Base-by-base conservation (phyloP, 352 stramenopile genomes). In the Pythium phragmitis region DNA sequence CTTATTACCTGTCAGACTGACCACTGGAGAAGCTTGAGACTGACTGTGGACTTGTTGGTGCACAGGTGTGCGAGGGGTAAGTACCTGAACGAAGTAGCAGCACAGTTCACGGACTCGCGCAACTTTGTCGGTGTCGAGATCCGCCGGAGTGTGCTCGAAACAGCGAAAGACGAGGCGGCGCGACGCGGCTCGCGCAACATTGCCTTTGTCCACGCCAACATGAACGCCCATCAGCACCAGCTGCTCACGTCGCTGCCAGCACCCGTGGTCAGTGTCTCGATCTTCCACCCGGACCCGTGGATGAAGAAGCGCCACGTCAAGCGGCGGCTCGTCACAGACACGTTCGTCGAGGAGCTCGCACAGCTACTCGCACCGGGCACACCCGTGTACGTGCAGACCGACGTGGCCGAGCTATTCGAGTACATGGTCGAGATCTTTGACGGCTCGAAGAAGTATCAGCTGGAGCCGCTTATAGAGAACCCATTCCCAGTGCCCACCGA, bases 281-380 rank as follows among this genome's bases (percentile, higher is more conserved):
- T 96, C 61, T 92, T 94, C 64, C 85, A 96, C 60, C 87, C 87
- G 26, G 87, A 96, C 33, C 87, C 87, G 68, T 96, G 87, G 87
- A 91, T 94, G 78, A 96, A 96, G 70, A 96, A 94, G 60, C 76
- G 79, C 58, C 87, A 96, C 69, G 57, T 90, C 34, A 96, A 96
- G 70, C 77, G 87, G 28, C 77, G 87, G 47, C 69, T 96, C 13
- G 85, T 96, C 30, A 93, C 69, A 4, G 54, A 75, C 45, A 74
- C 80, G 50, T 93, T 96, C 48, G 85, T 89, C 19, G 36, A 65
- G 0, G 77, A 88, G 33, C 75, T 96, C 51, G 85, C 82, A 9
- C 45, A 66, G 9, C 63, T 87, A 46, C 69, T 96, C 17, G 34
- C 48, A 0, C 70, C 82, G 2, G 70, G 71, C 3, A 93, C 84